phyloP scores from a whole-genome alignment of 805 yeast species.

The Huiozyma sinensis region DNA sequence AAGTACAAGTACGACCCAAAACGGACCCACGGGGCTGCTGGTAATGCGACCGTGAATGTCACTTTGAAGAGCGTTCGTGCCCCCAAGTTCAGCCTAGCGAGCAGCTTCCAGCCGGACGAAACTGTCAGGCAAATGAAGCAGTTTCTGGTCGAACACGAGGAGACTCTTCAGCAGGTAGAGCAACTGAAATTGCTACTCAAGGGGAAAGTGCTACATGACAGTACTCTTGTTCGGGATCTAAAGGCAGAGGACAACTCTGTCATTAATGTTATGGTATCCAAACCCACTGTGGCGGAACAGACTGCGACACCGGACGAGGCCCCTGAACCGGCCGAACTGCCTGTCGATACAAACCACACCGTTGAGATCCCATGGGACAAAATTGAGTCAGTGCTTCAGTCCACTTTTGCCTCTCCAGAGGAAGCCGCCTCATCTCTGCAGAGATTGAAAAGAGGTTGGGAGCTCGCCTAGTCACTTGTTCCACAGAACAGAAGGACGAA shows the following conservation, averaged over 20 bases:
- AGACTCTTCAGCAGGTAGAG: slow-evolving; percentile 23
- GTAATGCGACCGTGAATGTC: slow-evolving; percentile 12
- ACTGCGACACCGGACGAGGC: slow-evolving; percentile 3
- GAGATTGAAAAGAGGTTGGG: slow-evolving; percentile 34
- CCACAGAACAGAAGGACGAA: no score
- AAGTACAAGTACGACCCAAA: slow-evolving; percentile 30
- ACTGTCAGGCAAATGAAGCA: slow-evolving; percentile 29
- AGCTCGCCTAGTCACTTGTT: slow-evolving; percentile 11
- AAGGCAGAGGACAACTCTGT: slow-evolving; percentile 22
- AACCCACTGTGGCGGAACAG: slow-evolving; percentile 4
- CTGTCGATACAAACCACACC: neutral
- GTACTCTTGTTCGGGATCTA: slow-evolving; percentile 29
- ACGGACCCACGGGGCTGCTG: slow-evolving; percentile 5
- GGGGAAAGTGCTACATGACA: slow-evolving; percentile 53
- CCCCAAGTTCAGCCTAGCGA: slow-evolving; percentile 47
- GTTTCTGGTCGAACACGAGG: slow-evolving; percentile 11
- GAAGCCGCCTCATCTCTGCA: slow-evolving; percentile 21
- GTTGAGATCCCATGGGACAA: slow-evolving; percentile 35
- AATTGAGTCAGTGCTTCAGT: slow-evolving; percentile 28
- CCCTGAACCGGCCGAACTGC: neutral
- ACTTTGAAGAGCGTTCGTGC: slow-evolving; percentile 57
- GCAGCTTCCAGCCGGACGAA: slow-evolving; percentile 17
- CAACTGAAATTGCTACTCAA: slow-evolving; percentile 45
- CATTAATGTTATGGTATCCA: slow-evolving; percentile 37
- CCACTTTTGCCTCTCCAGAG: slow-evolving; percentile 24